Evolutionary conservation across 805 yeast genomes (phyloP), one percentile per base, ranked within the genome.

Genomic region (Ogataea nakhonphanomensis): DNA sequence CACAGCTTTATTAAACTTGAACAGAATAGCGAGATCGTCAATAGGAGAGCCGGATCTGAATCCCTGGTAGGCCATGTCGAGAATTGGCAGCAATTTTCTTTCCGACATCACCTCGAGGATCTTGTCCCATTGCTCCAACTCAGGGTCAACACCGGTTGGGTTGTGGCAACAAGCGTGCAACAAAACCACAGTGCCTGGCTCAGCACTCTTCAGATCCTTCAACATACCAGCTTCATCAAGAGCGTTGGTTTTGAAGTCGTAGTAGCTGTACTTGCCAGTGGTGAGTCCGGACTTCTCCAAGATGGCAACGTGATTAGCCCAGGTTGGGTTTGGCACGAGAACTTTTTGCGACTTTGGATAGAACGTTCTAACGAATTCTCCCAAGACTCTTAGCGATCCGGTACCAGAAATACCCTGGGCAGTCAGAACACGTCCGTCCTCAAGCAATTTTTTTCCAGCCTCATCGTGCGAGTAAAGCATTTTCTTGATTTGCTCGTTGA

Each of bases 121-220:
- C 61, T 74, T 65, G 46, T 74, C 71, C 96, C 96, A 89, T 60
- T 90, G 87, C 48, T 78, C 85, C 21, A 67, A 64, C 12, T 87
- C 78, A 46, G 95, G 93, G 61, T 90, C 97, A 62, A 90, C 79
- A 49, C 97, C 98, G 13, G 97, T 91, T 40, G 98, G 98, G 71
- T 90, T 91, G 70, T 90, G 97, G 57, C 96, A 93, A 61, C 96
- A 89, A 7, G 96, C 96, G 64, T 90, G 98, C 45, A 90, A 74
- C 41, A 90, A 71, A 15, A 89, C 81, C 38, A 78, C 74, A 15
- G 82, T 70, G 21, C 84, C 86, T 25, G 67, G 67, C 23, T 74
- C 74, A 28, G 81, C 80, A 25, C 62, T 56, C 17, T 67, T 54
- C 34, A 89, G 64, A 38, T 86, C 85, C 25, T 61, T 60, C 37